These are phyloP conservation scores for Amphicarpaea edgeworthii DNA, from an alignment of 306 rosid genomes.

Conservation along the genomic window DNA sequence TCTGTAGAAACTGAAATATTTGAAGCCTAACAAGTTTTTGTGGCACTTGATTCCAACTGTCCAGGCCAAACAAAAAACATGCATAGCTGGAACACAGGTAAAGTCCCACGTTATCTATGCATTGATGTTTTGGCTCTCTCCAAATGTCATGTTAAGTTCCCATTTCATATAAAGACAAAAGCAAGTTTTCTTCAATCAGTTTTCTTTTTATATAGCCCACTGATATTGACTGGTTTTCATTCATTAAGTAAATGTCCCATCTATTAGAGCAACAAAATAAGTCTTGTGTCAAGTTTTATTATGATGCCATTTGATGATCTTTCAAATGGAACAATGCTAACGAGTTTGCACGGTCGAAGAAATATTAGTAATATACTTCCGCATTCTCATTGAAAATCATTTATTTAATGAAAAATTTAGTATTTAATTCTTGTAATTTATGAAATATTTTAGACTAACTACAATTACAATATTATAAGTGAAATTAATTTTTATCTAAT, in stretches of 20 bases:
- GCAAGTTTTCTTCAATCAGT: background rate
- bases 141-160: background rate
- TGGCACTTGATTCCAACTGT: background rate
- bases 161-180: background rate
- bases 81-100: constrained; percentile 6
- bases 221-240: background rate
- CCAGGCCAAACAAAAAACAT: background rate
- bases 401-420: too few species aligned
- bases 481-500: too few species aligned
- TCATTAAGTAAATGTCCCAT: constrained; percentile 1
- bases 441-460: too few species aligned
- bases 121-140: constrained; percentile 14
- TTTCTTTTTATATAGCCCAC: background rate
- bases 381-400: too few species aligned
- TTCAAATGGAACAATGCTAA: background rate
- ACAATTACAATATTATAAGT: too few species aligned
- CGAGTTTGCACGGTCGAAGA: too few species aligned
- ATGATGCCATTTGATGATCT: background rate
- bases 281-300: background rate
- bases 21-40: too few species aligned
- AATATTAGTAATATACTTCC: too few species aligned
- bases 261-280: background rate
- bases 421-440: too few species aligned
- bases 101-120: background rate
- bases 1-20: too few species aligned